These are phyloP conservation scores for Phytopythium oedochilum DNA, from an alignment of 352 stramenopile species.

Conservation along the genomic window DNA sequence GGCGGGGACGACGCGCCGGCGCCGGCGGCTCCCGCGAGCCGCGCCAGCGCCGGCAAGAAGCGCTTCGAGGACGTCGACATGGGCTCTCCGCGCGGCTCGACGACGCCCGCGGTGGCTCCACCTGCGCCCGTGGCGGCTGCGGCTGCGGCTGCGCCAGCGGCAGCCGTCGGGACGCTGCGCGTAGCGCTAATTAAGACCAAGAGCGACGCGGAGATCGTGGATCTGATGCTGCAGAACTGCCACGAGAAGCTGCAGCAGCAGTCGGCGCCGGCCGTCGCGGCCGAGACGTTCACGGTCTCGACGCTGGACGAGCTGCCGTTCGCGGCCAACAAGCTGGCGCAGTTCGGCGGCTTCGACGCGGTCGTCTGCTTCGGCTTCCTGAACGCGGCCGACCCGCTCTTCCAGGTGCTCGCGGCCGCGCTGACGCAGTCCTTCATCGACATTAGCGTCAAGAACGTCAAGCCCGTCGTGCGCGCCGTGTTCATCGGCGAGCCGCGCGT, in stretches of 20 bases:
- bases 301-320: slow-evolving; percentile 74
- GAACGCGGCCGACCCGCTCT: slow-evolving; percentile 59
- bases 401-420: slow-evolving; percentile 44
- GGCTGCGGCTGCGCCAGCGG: slow-evolving; percentile 2
- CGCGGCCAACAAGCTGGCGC: slow-evolving; percentile 75
- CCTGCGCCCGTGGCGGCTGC: slow-evolving; percentile 12
- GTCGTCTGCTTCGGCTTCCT: slow-evolving; percentile 81
- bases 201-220: slow-evolving; percentile 65
- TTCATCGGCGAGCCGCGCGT: slow-evolving; percentile 76
- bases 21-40: slow-evolving; percentile 1
- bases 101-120: slow-evolving; percentile 7
- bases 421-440: slow-evolving; percentile 77
- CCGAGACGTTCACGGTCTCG: slow-evolving; percentile 67
- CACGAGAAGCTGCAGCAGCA: slow-evolving; percentile 29
- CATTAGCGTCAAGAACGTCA: slow-evolving; percentile 78
- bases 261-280: not conserved
- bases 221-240: slow-evolving; percentile 67
- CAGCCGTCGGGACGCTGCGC: slow-evolving; percentile 19
- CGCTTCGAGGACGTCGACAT: slow-evolving; percentile 28
- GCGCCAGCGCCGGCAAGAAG: slow-evolving; percentile 17
- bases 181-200: slow-evolving; percentile 77
- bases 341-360: slow-evolving; percentile 59
- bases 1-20: slow-evolving; percentile 27
- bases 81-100: slow-evolving; percentile 28
- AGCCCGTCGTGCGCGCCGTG: slow-evolving; percentile 72